A percentile compares a stretch with the other conserved stretches of the same genome.
phyloP scores from a whole-genome alignment of 73 alveolate species.

The Stentor coeruleus region DNA sequence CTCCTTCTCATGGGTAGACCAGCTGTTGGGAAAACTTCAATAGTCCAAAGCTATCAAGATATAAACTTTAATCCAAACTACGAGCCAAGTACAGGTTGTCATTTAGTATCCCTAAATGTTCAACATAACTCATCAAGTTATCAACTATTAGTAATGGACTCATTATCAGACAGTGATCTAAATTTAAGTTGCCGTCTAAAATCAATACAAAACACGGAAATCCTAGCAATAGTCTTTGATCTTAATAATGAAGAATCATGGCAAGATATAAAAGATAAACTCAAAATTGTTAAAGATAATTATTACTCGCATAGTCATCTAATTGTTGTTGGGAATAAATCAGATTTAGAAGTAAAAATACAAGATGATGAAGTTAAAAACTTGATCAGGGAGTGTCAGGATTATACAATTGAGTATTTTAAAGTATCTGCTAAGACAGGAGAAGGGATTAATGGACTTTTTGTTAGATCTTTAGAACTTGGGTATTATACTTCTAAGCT shows the following conservation, averaged over 20 bases:
- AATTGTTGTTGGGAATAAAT: neutral
- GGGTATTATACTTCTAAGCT: neutral
- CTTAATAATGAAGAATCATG: neutral
- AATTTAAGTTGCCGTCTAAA: neutral
- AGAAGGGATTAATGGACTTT: neutral
- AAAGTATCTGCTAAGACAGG: neutral
- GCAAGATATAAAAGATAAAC: neutral
- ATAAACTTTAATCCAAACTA: neutral
- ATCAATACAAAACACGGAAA: neutral
- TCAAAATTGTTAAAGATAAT: neutral
- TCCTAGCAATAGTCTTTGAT: neutral
- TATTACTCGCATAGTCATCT: neutral
- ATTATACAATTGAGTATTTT: neutral
- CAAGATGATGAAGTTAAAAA: neutral
- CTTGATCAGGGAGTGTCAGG: neutral
- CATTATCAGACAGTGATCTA: constrained; percentile 6
- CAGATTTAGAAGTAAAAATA: neutral
- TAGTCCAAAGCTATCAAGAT: neutral
- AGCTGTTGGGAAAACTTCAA: constrained; percentile 4
- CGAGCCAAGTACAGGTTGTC: neutral
- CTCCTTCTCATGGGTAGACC: no score
- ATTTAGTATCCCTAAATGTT: neutral
- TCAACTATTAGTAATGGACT: constrained; percentile 2
- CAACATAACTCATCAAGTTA: neutral
- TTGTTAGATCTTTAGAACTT: neutral